These are phyloP conservation scores for Suillus weaverae DNA, from an alignment of 768 basidiomycete species.

Conservation along the genomic window DNA sequence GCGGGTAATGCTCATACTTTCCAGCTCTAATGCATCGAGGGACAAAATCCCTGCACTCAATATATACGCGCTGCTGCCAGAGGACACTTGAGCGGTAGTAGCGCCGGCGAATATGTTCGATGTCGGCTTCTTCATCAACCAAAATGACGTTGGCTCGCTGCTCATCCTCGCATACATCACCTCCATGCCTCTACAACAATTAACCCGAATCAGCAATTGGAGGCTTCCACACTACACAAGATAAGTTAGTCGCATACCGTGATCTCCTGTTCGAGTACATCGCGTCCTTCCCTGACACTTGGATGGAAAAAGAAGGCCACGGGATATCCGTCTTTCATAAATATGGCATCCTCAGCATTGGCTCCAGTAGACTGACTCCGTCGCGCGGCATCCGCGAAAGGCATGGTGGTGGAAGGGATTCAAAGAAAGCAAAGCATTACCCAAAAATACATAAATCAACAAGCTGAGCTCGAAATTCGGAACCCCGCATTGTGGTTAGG, in stretches of 20 bases:
- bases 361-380: neutral
- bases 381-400: conserved; percentile 2
- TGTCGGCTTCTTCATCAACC: conserved; percentile 29
- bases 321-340: conserved; percentile 21
- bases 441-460: neutral
- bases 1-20: conserved; percentile 15
- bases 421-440: neutral
- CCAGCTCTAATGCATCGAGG: conserved; percentile 18
- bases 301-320: conserved; percentile 29
- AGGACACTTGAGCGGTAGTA: conserved; percentile 25
- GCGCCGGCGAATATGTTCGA: conserved; percentile 23
- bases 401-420: neutral
- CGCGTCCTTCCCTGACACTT: conserved; percentile 25
- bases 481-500: conserved; percentile 33
- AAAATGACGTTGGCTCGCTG: conserved; percentile 24
- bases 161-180: conserved; percentile 18
- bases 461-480: conserved; percentile 17
- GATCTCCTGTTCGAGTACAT: conserved; percentile 20
- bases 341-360: conserved; percentile 16
- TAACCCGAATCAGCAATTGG: neutral
- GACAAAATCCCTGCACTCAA: conserved; percentile 30
- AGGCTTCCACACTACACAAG: neutral
- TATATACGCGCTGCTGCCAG: conserved; percentile 18
- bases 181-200: conserved; percentile 20
- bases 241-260: conserved; percentile 15